A percentile compares a stretch with the other conserved stretches of the same genome.
Evolutionary conservation across 2,329 filamentous ascomycete species (phyloP).

Genomic region (Trichophyton schoenleinii): DNA sequence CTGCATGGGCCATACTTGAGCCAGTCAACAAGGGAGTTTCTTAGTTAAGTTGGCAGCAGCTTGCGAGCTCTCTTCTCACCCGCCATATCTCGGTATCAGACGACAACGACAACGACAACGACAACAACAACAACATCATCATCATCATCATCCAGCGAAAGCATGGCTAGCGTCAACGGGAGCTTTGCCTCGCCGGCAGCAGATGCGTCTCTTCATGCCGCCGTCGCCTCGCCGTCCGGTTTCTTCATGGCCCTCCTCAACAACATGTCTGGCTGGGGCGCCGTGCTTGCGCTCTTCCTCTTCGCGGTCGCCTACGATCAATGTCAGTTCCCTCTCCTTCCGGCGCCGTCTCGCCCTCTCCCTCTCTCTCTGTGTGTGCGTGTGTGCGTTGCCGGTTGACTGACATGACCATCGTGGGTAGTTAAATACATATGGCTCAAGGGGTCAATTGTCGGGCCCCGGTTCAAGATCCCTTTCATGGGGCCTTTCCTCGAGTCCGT

Average conservation of each 20-base stretch:
- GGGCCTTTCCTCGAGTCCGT: conserved; percentile 92
- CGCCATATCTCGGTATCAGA: too few species aligned
- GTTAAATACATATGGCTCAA: conserved; percentile 65
- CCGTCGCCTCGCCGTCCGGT: conserved; percentile 37
- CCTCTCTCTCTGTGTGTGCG: too few species aligned
- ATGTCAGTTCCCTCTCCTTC: conserved; percentile 37
- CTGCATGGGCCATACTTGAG: too few species aligned
- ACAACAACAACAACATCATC: too few species aligned
- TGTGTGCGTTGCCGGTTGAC: neutral
- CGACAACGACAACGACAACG: too few species aligned
- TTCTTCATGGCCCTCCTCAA: conserved; percentile 45
- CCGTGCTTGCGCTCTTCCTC: conserved; percentile 57
- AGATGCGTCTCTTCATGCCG: conserved; percentile 45
- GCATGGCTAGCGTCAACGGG: conserved; percentile 44
- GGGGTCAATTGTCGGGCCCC: conserved; percentile 60
- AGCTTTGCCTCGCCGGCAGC: conserved; percentile 59
- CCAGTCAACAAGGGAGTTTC: too few species aligned
- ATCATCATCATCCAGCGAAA: too few species aligned
- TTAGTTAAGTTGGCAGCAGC: too few species aligned
- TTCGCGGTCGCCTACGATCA: conserved; percentile 76
- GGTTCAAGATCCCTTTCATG: conserved; percentile 72
- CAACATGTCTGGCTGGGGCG: conserved; percentile 51
- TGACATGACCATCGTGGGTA: conserved; percentile 25
- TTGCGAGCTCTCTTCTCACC: too few species aligned
- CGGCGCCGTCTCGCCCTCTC: too few species aligned